Evolutionary conservation across 1,284 basidiomycete genomes (phyloP).

Genomic region (Cystobasidium sp.): DNA sequence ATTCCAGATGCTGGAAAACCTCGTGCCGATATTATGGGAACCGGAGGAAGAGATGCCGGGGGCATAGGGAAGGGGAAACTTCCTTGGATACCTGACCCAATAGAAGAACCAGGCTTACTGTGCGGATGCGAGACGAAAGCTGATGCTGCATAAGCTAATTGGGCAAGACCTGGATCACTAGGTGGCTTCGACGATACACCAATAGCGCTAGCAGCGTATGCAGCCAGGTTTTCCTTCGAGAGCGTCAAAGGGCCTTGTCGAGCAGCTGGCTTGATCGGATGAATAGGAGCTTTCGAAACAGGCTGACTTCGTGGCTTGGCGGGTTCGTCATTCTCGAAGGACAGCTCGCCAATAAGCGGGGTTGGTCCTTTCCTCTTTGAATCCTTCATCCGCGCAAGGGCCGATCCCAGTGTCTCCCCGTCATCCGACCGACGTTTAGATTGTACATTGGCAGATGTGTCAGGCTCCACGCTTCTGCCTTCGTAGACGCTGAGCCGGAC

Average conservation of each 20-base stretch:
- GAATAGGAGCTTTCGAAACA: neutral
- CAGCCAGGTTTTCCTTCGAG: constrained; percentile 4
- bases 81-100: neutral
- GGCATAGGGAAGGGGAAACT: constrained; percentile 3
- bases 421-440: constrained; percentile 32
- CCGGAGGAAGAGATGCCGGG: constrained; percentile 7
- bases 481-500: constrained; percentile 23
- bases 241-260: neutral
- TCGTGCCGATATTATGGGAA: constrained; percentile 2
- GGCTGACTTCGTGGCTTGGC: neutral
- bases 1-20: neutral
- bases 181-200: neutral
- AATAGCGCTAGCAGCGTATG: constrained; percentile 4
- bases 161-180: neutral
- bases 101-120: neutral
- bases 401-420: constrained; percentile 22
- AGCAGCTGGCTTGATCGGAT: neutral
- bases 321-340: constrained; percentile 35
- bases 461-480: neutral
- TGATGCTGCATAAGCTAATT: constrained; percentile 30
- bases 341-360: constrained; percentile 28
- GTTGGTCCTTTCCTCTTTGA: constrained; percentile 28
- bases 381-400: constrained; percentile 14
- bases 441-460: neutral
- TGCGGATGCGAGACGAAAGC: constrained; percentile 2